Conservation (phyloP, 805 yeast genomes). For the Alloascoidea hylecoeti region DNA sequence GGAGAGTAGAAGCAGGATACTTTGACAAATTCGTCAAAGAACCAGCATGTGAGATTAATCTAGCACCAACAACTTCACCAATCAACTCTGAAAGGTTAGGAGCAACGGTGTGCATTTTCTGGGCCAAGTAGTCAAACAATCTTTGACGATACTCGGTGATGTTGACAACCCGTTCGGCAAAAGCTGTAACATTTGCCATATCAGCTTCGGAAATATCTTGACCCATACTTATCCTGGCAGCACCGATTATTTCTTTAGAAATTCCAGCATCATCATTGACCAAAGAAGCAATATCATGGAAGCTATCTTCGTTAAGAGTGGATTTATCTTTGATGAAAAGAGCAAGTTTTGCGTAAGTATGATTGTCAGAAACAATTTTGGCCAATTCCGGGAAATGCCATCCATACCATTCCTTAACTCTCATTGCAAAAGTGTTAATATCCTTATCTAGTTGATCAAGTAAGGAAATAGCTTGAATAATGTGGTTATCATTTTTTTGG, state of each 20-base stretch:
- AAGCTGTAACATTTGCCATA: slow-evolving; percentile 79
- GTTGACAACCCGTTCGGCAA: slow-evolving; percentile 88
- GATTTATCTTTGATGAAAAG: slow-evolving; percentile 79
- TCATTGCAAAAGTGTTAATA: slow-evolving; percentile 93
- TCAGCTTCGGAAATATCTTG: slow-evolving; percentile 94
- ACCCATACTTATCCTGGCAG: slow-evolving; percentile 97
- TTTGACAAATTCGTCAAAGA: slow-evolving; percentile 91
- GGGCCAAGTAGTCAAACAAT: slow-evolving; percentile 75
- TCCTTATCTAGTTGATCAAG: slow-evolving; percentile 97
- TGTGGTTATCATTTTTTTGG: slow-evolving; percentile 97
- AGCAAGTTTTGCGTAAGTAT: slow-evolving; percentile 71
- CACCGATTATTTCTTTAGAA: slow-evolving; percentile 85
- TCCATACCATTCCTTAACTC: slow-evolving; percentile 97
- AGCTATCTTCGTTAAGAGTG: slow-evolving; percentile 59
- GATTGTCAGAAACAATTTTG: slow-evolving; percentile 81
- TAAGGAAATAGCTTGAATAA: slow-evolving; percentile 95
- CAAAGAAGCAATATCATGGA: slow-evolving; percentile 86
- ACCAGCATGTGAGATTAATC: slow-evolving; percentile 97
- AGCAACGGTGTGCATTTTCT: slow-evolving; percentile 96
- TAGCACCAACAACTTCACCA: slow-evolving; percentile 98
- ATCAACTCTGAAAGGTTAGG: slow-evolving; percentile 93
- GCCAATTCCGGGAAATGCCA: slow-evolving; percentile 99
- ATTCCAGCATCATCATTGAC: slow-evolving; percentile 84
- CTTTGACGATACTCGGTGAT: slow-evolving; percentile 82
- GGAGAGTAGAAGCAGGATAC: slow-evolving; percentile 98